Percentiles rank a stretch among this genome's conserved stretches.
Evolutionary conservation across 1,284 basidiomycete species (phyloP).

Genomic region (Earliella scabrosa): DNA sequence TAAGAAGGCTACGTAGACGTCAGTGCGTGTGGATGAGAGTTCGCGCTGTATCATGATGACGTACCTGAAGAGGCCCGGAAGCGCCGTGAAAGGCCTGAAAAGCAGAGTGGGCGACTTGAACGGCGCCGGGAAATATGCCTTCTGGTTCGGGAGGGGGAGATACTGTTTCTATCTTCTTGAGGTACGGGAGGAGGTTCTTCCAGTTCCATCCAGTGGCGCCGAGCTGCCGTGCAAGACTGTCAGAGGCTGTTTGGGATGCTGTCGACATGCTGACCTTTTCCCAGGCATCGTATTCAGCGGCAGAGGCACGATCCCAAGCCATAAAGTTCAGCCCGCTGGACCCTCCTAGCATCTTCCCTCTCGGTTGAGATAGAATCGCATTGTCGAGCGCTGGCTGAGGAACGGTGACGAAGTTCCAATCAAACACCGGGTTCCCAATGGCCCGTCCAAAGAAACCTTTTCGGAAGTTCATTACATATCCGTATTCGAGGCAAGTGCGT

Average conservation of each 20-base stretch:
- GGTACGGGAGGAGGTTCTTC: slow-evolving; percentile 19
- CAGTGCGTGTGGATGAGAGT: background rate
- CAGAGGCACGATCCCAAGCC: slow-evolving; percentile 22
- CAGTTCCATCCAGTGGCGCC: slow-evolving; percentile 20
- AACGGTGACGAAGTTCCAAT: slow-evolving; percentile 18
- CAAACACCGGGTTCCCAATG: slow-evolving; percentile 18
- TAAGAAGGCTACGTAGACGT: slow-evolving; percentile 19
- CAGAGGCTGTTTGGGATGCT: background rate
- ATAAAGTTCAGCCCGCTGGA: slow-evolving; percentile 25
- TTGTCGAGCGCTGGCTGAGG: slow-evolving; percentile 17
- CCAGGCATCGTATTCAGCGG: slow-evolving; percentile 23
- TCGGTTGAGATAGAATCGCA: slow-evolving; percentile 1
- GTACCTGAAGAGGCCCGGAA: slow-evolving; percentile 17
- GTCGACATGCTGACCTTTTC: background rate
- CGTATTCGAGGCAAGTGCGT: too few relatives aligned
- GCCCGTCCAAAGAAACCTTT: slow-evolving; percentile 13
- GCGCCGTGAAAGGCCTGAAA: slow-evolving; percentile 11
- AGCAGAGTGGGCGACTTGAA: background rate
- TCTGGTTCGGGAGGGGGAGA: background rate
- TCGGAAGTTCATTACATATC: too few relatives aligned
- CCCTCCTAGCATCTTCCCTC: slow-evolving; percentile 28
- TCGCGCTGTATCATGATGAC: background rate
- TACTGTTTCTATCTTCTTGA: slow-evolving; percentile 19
- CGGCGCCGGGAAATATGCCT: background rate
- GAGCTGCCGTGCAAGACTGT: background rate